phyloP scores from a whole-genome alignment of 352 stramenopile genomes.

The Phytophthora cactorum region DNA sequence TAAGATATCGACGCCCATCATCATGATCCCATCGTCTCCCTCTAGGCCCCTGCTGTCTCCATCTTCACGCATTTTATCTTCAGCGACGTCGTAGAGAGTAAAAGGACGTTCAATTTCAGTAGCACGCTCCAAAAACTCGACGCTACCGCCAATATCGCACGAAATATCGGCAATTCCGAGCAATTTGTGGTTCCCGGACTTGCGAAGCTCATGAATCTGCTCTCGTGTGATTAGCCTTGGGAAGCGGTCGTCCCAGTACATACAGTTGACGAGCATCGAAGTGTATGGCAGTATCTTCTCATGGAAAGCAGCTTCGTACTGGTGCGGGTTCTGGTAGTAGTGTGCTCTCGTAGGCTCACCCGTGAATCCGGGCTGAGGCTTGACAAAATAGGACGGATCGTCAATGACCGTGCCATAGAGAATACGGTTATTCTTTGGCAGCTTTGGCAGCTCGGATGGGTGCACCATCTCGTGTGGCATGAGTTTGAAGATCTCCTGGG shows the following conservation, averaged over 20 bases:
- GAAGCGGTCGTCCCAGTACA: slow-evolving; percentile 97
- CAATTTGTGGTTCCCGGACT: slow-evolving; percentile 79
- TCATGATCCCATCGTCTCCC: slow-evolving; percentile 81
- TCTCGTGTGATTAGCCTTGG: slow-evolving; percentile 93
- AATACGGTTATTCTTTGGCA: slow-evolving; percentile 67
- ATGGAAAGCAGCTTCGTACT: slow-evolving; percentile 93
- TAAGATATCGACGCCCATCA: slow-evolving; percentile 96
- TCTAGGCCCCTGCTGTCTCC: slow-evolving; percentile 53
- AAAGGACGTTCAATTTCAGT: slow-evolving; percentile 96
- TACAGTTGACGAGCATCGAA: slow-evolving; percentile 95
- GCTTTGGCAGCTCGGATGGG: slow-evolving; percentile 81
- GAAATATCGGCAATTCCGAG: slow-evolving; percentile 95
- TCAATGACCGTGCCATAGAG: slow-evolving; percentile 87
- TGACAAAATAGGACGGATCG: slow-evolving; percentile 70
- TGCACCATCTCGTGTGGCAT: slow-evolving; percentile 95
- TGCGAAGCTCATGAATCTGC: slow-evolving; percentile 82
- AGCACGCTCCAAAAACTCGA: slow-evolving; percentile 94
- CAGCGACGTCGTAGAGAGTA: slow-evolving; percentile 89
- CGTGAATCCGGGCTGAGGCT: slow-evolving; percentile 41
- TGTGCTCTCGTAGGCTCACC: slow-evolving; percentile 60
- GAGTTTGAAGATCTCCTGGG: slow-evolving; percentile 94
- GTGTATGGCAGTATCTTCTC: slow-evolving; percentile 89
- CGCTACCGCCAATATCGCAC: slow-evolving; percentile 94
- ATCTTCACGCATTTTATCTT: slow-evolving; percentile 72
- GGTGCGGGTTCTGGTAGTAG: slow-evolving; percentile 92